These are phyloP conservation scores for Ulota crispa DNA, from an alignment of 225 moss, liverwort and hornwort species.

Conservation along the genomic window DNA sequence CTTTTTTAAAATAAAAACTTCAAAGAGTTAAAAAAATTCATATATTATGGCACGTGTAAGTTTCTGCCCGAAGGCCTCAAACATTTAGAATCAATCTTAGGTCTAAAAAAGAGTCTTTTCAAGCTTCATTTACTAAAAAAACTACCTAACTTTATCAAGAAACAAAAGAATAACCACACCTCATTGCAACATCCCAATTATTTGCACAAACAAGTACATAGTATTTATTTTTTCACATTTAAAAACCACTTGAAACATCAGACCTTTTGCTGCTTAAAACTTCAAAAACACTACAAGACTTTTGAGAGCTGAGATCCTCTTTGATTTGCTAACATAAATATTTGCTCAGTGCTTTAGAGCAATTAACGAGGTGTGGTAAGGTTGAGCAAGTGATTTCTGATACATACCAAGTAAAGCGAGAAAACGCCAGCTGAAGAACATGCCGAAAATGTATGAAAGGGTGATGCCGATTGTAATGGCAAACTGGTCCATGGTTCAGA, in stretches of 20 bases:
- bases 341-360: neutral
- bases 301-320: neutral
- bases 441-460: slow-evolving; percentile 64
- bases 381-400: neutral
- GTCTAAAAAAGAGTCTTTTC: no score
- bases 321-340: neutral
- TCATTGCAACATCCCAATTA: neutral
- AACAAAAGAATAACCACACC: neutral
- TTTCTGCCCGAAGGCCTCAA: neutral
- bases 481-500: slow-evolving; percentile 50
- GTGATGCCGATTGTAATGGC: slow-evolving; percentile 65
- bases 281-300: neutral
- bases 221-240: neutral
- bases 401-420: slow-evolving; percentile 71
- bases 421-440: slow-evolving; percentile 68
- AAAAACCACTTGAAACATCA: neutral
- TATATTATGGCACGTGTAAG: neutral
- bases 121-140: no score
- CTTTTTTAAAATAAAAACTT: neutral
- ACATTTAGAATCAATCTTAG: no score
- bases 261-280: neutral
- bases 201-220: neutral
- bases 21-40: neutral
- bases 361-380: neutral
- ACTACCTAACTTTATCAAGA: neutral